Base-by-base conservation (phyloP, 306 rosid species). In the Cicer bijugum region DNA sequence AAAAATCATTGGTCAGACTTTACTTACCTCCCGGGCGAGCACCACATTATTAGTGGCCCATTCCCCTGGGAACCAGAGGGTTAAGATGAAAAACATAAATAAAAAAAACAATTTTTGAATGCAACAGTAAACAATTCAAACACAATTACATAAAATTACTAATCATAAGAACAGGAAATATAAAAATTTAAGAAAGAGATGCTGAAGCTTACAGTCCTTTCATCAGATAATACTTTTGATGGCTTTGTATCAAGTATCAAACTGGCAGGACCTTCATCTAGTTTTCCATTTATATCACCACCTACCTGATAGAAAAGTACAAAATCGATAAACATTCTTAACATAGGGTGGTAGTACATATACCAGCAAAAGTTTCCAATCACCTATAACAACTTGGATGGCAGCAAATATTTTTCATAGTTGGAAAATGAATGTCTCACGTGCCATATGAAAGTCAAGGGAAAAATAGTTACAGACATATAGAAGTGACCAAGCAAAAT, bases 181-280 rank as follows among this genome's bases (percentile, higher is more conserved):
- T 67, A 37, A 69, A 65, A 44, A 15, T 69, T 43, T 9, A 75
- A 78, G 64, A 72, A 42, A 80, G 53, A 67, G 68, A 81, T 12
- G 39, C 33, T 45, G 81, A 52, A 75, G 72, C 97, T 88, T 85
- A 94, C 99, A 14, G 99, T 89, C 70, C 88, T 82, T 81, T 94
- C 97, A 17, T 81, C 89, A 14, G 95, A 84, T 68, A 89, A 76
- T 35, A 94, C 96, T 94, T 94, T 94, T 42, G 99, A 94, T 75
- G 99, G 97, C 82, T 92, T 91, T 46, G 90, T 83, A 79, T 95
- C 97, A 40, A 87, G 86, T 28, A 95, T 88, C 88, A 95, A 85
- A 84, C 82, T 82, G 43, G 96, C 97, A 79, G 97, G 82, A 63
- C 78, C 83, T 64, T 94, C 99, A 71, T 94, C 99, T 77, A 91